Evolutionary conservation across 768 basidiomycete genomes (phyloP).

Genomic region (Pleurotus eryngii): DNA sequence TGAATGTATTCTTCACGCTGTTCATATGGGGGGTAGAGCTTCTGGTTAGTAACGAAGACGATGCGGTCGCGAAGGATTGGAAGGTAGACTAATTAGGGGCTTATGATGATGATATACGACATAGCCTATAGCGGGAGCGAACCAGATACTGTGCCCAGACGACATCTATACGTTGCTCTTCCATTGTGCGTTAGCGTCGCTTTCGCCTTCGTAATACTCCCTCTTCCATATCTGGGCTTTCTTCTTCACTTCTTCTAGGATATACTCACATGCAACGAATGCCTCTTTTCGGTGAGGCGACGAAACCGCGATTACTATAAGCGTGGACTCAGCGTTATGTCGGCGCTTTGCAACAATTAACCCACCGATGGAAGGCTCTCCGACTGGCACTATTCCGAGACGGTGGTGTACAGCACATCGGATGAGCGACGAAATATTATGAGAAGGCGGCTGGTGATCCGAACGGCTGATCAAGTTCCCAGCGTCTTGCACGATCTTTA

Average conservation of each 20-base stretch:
- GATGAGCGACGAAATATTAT: conserved; percentile 36
- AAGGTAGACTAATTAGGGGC: conserved; percentile 61
- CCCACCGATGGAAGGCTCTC: conserved; percentile 69
- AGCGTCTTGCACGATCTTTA: conserved; percentile 49
- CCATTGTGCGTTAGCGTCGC: conserved; percentile 63
- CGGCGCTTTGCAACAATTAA: neutral
- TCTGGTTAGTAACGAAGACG: conserved; percentile 74
- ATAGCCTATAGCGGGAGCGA: too few species aligned
- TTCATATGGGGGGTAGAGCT: conserved; percentile 82
- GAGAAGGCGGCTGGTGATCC: conserved; percentile 30
- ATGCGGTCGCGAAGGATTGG: conserved; percentile 63
- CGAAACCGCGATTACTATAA: conserved; percentile 72
- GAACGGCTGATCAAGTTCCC: conserved; percentile 38
- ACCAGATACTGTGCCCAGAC: neutral
- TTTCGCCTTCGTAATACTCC: conserved; percentile 77
- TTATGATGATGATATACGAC: neutral
- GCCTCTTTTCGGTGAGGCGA: conserved; percentile 83
- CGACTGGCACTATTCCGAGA: conserved; percentile 72
- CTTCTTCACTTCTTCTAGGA: conserved; percentile 83
- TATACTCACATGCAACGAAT: conserved; percentile 73
- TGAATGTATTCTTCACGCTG: conserved; percentile 84
- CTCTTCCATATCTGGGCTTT: conserved; percentile 90
- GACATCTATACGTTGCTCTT: conserved; percentile 50
- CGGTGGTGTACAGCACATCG: conserved; percentile 71
- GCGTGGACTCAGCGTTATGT: neutral